These are phyloP conservation scores for Ascochyta pisi DNA, from an alignment of 2,329 filamentous ascomycete genomes.

Conservation along the genomic window DNA sequence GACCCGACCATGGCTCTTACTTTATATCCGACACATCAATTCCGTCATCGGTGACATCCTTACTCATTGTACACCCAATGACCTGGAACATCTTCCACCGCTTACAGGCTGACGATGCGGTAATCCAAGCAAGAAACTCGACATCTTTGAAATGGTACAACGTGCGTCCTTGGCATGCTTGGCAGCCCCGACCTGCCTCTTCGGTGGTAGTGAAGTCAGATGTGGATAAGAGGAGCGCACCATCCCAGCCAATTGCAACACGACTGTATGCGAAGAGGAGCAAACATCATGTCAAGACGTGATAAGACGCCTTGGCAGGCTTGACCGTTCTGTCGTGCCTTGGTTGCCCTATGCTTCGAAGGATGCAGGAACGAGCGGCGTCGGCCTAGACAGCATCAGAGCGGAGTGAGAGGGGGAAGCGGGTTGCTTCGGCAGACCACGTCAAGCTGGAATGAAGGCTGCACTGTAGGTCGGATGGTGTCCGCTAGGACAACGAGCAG, in stretches of 20 bases:
- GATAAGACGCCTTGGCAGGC: constrained; percentile 37
- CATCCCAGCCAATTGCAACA: constrained; percentile 21
- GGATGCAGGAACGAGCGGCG: constrained; percentile 15
- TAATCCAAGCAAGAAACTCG: constrained; percentile 19
- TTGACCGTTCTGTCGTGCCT: constrained; percentile 21
- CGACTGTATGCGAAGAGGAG: constrained; percentile 19
- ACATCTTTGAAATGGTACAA: constrained; percentile 6
- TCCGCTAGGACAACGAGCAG: neutral
- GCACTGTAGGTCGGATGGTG: no score
- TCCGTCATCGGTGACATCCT: constrained; percentile 3
- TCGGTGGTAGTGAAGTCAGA: constrained; percentile 18
- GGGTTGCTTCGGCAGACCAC: neutral
- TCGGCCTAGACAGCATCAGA: neutral
- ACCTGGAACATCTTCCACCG: constrained; percentile 18
- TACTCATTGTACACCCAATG: constrained; percentile 10
- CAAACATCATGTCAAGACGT: constrained; percentile 32
- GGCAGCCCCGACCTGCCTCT: constrained; percentile 27
- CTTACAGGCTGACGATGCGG: constrained; percentile 19
- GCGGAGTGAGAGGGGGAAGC: neutral
- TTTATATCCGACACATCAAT: constrained; percentile 19
- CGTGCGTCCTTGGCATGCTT: constrained; percentile 17
- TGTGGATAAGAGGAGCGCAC: constrained; percentile 15
- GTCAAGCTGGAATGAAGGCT: no score
- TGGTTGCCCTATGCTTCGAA: constrained; percentile 20
- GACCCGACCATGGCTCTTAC: neutral